Evolutionary conservation across 2,329 filamentous ascomycete genomes (phyloP), one percentile per base, ranked within the genome.

Genomic region (Colletotrichum cereale): DNA sequence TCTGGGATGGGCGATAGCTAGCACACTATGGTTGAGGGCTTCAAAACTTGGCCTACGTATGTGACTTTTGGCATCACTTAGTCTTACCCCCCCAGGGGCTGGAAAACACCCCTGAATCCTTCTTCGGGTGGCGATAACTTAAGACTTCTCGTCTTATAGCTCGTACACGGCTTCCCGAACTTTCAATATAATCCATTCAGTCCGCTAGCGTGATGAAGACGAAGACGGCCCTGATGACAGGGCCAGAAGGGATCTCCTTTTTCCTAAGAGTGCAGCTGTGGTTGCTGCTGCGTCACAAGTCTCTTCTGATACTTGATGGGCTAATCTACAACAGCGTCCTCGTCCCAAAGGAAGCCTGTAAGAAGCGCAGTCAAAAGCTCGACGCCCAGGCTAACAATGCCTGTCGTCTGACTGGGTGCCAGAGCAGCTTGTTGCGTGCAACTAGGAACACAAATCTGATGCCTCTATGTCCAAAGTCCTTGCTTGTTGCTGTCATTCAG

Each of bases 391-490:
- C 64, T 16, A 67, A 64, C 11, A 52, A 8, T 2, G 36, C 52
- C 16, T 52, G 24, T 40, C 48, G 52, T 26, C 58, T 52, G n/a
- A 53, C 29, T 44, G 42, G 63, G 8, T 29, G 60, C 64, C 52
- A 44, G 3, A 65, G 44, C 3, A 58, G 44, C 36, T 26, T 16
- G 21, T 63, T 72, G 11, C 52, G 40, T 8, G 68, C 60, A n/a
- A 71, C 52, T 12, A 67, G 38, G 44, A 67, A 62, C 1, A 58
- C 68, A 18, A 67, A 26, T 18, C 64, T n/a, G 24, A 67, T 52
- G 7, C 64, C 68, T n/a, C 52, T 52, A 34, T 42, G 31, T 16
- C 68, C 63, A 57, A 67, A 67, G 63, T 63, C 58, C 44, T 71
- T 67, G 40, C 67, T 63, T 67, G 12, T 44, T 31, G 29, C 68